phyloP scores from a whole-genome alignment of 768 basidiomycete genomes.

The Lentinula raphanica region DNA sequence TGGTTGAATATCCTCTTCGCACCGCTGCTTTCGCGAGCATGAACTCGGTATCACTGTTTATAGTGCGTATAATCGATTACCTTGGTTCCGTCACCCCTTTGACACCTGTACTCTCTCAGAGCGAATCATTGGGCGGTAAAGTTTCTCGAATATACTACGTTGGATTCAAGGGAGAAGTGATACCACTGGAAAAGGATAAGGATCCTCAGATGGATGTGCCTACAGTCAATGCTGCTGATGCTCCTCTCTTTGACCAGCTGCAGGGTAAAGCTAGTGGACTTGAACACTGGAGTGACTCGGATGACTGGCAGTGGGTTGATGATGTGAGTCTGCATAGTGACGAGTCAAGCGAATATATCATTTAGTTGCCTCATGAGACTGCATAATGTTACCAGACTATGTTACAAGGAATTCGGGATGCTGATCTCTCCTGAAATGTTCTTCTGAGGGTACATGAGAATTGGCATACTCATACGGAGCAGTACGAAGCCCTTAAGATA shows the following conservation, averaged over 20 bases:
- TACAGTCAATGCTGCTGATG: slow-evolving; percentile 77
- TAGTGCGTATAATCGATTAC: slow-evolving; percentile 48
- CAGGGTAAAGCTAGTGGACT: slow-evolving; percentile 51
- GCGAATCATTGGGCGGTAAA: slow-evolving; percentile 63
- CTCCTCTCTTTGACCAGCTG: slow-evolving; percentile 55
- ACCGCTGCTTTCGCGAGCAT: slow-evolving; percentile 74
- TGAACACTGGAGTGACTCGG: too few relatives aligned
- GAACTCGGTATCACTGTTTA: slow-evolving; percentile 69
- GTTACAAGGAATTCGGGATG: too few relatives aligned
- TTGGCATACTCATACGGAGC: too few relatives aligned
- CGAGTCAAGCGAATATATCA: too few relatives aligned
- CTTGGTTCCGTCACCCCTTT: slow-evolving; percentile 5
- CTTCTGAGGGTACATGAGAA: too few relatives aligned
- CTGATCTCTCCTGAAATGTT: too few relatives aligned
- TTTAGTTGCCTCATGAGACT: too few relatives aligned
- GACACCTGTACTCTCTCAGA: slow-evolving; percentile 23
- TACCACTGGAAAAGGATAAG: slow-evolving; percentile 49
- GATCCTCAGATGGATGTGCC: slow-evolving; percentile 66
- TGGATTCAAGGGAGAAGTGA: slow-evolving; percentile 76
- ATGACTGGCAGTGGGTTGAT: too few relatives aligned
- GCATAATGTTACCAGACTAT: too few relatives aligned
- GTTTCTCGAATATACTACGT: slow-evolving; percentile 67
- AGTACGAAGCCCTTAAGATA: too few relatives aligned
- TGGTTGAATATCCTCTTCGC: slow-evolving; percentile 73
- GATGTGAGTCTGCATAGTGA: too few relatives aligned